Percentiles rank a stretch among this genome's conserved stretches.
These are phyloP conservation scores for Eimeria zaria DNA, from an alignment of 169 alveolate species.

Conservation along the genomic window DNA sequence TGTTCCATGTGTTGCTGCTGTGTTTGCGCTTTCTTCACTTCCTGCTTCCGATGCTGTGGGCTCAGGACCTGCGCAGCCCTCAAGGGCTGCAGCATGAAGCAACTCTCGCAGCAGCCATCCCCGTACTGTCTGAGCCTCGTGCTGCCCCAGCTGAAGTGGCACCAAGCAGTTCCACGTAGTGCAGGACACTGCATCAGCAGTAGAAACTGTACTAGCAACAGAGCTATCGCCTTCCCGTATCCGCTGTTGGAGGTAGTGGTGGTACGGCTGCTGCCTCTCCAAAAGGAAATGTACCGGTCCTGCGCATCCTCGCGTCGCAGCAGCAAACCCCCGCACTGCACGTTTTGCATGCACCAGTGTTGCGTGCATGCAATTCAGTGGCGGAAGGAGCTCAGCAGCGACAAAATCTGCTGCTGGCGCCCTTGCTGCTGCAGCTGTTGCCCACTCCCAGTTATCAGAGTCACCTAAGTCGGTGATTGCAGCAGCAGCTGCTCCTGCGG, in stretches of 20 bases:
- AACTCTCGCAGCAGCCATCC: slow-evolving; percentile 77
- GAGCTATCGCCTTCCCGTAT: background rate
- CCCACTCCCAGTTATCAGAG: background rate
- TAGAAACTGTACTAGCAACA: background rate
- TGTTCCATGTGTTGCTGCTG: background rate
- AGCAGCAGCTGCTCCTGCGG: background rate
- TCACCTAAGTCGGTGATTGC: background rate
- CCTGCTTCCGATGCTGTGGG: slow-evolving; percentile 9
- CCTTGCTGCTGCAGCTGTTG: background rate
- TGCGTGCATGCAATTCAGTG: background rate
- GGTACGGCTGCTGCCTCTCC: slow-evolving; percentile 30
- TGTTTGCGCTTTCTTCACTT: background rate
- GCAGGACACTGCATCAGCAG: slow-evolving; percentile 1
- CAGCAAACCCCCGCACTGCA: background rate
- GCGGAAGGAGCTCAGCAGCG: slow-evolving; percentile 41
- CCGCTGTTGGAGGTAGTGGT: background rate
- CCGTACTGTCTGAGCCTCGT: slow-evolving; percentile 39
- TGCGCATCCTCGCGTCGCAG: background rate
- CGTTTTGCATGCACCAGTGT: background rate
- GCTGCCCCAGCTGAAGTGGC: slow-evolving; percentile 50
- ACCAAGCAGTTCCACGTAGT: slow-evolving; percentile 15
- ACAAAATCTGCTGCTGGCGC: slow-evolving; percentile 14
- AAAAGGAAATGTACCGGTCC: background rate
- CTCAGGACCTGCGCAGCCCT: background rate
- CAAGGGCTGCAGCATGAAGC: slow-evolving; percentile 42